Conservation (phyloP, 164 flowering plant species). For the Tetrastigma voinierianum region DNA sequence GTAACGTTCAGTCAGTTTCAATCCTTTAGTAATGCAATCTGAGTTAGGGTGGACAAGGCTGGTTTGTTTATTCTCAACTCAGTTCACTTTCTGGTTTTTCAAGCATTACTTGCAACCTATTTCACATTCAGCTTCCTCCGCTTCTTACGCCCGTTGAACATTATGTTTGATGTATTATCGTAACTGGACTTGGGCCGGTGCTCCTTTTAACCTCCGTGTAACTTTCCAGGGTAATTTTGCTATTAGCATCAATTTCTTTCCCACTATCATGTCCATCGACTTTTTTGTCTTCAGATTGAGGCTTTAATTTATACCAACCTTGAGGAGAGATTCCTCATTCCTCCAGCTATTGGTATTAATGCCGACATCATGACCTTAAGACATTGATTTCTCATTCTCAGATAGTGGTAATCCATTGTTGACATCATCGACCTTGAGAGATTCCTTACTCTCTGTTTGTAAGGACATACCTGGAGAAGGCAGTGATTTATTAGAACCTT, state of each 20-base stretch:
- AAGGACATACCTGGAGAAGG: slow-evolving; percentile 43
- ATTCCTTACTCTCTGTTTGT: slow-evolving; percentile 7
- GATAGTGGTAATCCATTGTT: background rate
- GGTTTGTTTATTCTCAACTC: no score
- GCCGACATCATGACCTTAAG: no score
- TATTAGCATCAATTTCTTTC: slow-evolving; percentile 10
- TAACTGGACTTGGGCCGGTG: slow-evolving; percentile 16
- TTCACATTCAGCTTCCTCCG: slow-evolving; percentile 6
- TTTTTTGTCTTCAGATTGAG: slow-evolving; percentile 11
- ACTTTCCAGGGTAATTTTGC: slow-evolving; percentile 10
- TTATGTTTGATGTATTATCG: slow-evolving; percentile 13
- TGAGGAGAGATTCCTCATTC: no score
- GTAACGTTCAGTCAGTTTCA: no score
- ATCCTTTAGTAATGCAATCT: no score
- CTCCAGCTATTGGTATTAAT: no score
- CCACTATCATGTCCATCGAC: slow-evolving; percentile 15
- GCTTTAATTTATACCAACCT: background rate
- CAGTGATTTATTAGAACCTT: slow-evolving; percentile 43
- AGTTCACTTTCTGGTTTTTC: background rate
- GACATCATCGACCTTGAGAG: slow-evolving; percentile 2
- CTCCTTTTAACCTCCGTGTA: slow-evolving; percentile 7
- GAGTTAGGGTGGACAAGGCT: no score
- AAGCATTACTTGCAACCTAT: background rate
- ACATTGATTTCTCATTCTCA: no score
- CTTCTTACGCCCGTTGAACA: background rate